Conservation (phyloP, 345 rosid genomes). For the Populus nigra region DNA sequence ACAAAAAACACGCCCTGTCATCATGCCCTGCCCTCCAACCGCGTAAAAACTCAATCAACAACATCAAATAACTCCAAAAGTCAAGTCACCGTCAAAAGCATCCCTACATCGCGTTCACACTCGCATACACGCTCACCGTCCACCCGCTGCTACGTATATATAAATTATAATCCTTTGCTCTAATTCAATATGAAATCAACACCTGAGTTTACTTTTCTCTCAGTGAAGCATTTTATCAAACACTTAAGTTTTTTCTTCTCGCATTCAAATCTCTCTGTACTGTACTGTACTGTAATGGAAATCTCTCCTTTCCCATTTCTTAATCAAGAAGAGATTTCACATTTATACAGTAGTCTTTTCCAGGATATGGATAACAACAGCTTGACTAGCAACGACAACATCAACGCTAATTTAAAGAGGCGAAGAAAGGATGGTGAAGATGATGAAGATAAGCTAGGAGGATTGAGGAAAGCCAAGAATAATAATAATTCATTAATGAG, state of each 20-base stretch:
- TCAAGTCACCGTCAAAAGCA: constrained; percentile 26
- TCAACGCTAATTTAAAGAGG: constrained; percentile 13
- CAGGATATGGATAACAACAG: constrained; percentile 25
- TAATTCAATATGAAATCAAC: constrained; percentile 1
- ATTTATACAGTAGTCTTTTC: constrained; percentile 18
- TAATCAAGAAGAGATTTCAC: constrained; percentile 36
- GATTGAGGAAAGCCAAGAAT: not conserved
- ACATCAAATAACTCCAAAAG: not conserved
- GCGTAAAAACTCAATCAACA: constrained; percentile 3
- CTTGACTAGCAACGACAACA: not conserved
- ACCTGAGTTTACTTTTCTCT: not conserved
- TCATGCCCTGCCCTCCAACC: not conserved
- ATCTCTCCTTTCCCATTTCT: constrained; percentile 25
- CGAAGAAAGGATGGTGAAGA: constrained; percentile 16
- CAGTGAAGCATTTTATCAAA: constrained; percentile 1
- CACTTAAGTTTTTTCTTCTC: not conserved
- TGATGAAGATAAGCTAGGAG: not conserved
- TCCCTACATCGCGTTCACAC: constrained; percentile 22
- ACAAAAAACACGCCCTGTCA: not conserved
- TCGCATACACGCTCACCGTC: constrained; percentile 27
- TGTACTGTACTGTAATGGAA: constrained; percentile 25
- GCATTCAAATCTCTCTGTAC: not conserved
- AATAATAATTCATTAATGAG: constrained; percentile 1
- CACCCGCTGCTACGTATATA: not conserved
- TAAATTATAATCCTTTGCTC: not conserved